Conservation (phyloP, 768 basidiomycete species). For the Tulasnella sp. region DNA sequence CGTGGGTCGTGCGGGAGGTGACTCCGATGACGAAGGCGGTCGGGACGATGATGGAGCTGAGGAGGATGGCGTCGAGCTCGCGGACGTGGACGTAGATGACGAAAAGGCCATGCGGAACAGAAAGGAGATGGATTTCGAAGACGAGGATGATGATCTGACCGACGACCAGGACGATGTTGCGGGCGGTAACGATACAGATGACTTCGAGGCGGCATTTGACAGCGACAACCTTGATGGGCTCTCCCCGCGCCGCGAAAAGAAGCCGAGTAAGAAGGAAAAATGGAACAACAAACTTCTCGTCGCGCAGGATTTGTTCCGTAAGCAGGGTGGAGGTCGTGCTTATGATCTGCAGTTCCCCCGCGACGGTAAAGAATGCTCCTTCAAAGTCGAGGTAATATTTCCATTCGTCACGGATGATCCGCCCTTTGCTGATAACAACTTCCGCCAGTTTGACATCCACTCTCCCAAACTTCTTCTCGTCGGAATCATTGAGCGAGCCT, state of each 20-base stretch:
- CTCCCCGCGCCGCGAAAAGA: conserved; percentile 22
- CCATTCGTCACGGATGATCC: neutral
- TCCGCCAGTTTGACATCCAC: conserved; percentile 67
- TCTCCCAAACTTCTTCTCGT: conserved; percentile 91
- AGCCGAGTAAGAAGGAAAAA: neutral
- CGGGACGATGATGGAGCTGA: conserved; percentile 31
- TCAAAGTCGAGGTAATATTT: conserved; percentile 70
- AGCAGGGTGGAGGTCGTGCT: conserved; percentile 39
- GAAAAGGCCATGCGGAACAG: conserved; percentile 64
- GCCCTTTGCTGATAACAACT: conserved; percentile 3
- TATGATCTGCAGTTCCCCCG: conserved; percentile 23
- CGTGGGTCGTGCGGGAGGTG: conserved; percentile 40
- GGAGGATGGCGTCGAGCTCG: conserved; percentile 57
- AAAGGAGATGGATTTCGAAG: conserved; percentile 63
- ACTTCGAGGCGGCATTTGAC: conserved; percentile 44
- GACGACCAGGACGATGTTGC: conserved; percentile 26
- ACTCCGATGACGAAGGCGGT: conserved; percentile 47
- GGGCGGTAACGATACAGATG: conserved; percentile 35
- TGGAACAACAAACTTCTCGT: conserved; percentile 39
- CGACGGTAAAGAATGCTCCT: conserved; percentile 51
- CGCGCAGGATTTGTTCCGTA: conserved; percentile 61
- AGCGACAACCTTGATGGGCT: conserved; percentile 28
- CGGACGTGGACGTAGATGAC: conserved; percentile 75
- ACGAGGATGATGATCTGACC: conserved; percentile 47
- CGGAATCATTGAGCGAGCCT: conserved; percentile 83